Evolutionary conservation across 768 basidiomycete genomes (phyloP), one percentile per base, ranked within the genome.

Genomic region (Termitomyces sp.): DNA sequence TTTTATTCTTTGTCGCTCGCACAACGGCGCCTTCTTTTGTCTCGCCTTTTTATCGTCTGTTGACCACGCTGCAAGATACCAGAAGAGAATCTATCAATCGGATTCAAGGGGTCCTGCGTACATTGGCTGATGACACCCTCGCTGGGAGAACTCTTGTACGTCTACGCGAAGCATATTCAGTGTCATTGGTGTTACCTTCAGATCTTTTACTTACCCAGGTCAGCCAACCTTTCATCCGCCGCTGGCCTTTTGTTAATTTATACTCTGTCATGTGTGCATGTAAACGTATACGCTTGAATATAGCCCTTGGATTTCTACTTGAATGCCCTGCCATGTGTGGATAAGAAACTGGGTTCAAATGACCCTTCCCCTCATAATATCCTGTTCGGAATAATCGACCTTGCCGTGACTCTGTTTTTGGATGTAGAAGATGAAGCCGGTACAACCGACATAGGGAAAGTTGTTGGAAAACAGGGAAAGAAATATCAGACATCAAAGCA

Each of bases 281-380:
- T 62, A 63, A 47, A 48, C 40, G 55, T 51, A 57, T 52, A 55
- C 43, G 56, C 45, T 55, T 65, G 51, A 63, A 62, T 70, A 66
- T 69, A 85, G 83, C 78, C 80, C 47, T 71, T 81, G 72, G 75
- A 79, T 69, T 75, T 81, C 65, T 76, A 75, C 62, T 67, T 81
- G 71, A 75, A 70, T 62, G 72, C 71, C 56, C 70, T 72, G 28
- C 67, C 70, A 54, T 70, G 55, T 58, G 58, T 53, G 65, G 70
- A 67, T 57, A 64, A 61, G 40, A 62, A 60, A 48, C 63, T 66
- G 55, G 59, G 56, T 44, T 28, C 48, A 32, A 67, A 68, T 41
- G 64, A 62, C 43, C 58, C 63, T 40, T 63, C 69, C 9, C 56
- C 62, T 44, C 77, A 77, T 53, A 62, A 62, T 26, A 57, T 68